A percentile compares a stretch with the other conserved stretches of the same genome.
Conservation (phyloP, 306 rosid genomes). For the Cucurbita argyrosperma region DNA sequence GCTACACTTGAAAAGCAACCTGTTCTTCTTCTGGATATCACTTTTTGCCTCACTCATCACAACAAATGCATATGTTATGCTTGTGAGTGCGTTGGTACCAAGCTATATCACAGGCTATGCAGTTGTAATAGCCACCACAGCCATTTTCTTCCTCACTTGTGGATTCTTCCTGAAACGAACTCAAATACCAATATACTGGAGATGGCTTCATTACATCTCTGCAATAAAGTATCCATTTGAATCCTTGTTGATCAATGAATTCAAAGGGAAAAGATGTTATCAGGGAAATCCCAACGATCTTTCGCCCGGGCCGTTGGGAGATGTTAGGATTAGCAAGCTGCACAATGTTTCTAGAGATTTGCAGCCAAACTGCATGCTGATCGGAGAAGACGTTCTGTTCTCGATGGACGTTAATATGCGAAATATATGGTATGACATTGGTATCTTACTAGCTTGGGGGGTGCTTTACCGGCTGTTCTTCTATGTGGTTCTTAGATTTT, state of each 20-base stretch:
- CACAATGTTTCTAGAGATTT: constrained; percentile 3
- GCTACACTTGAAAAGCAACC: constrained; percentile 33
- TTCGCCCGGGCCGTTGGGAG: constrained; percentile 58
- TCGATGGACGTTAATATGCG: constrained; percentile 40
- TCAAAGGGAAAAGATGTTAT: constrained; percentile 45
- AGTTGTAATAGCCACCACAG: constrained; percentile 78
- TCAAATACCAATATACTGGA: constrained; percentile 52
- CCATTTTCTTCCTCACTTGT: constrained; percentile 77
- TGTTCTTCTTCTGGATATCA: constrained; percentile 48
- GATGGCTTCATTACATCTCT: constrained; percentile 75
- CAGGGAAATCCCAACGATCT: constrained; percentile 34
- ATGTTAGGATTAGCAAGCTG: constrained; percentile 15
- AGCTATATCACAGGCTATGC: constrained; percentile 86
- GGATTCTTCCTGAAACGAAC: constrained; percentile 65
- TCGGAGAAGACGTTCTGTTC: constrained; percentile 53
- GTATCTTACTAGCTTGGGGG: constrained; percentile 78
- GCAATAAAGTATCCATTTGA: constrained; percentile 89
- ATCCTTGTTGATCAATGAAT: constrained; percentile 67
- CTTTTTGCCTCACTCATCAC: constrained; percentile 72
- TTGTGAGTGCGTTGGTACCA: constrained; percentile 86
- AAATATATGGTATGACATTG: constrained; percentile 39
- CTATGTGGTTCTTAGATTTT: constrained; percentile 78
- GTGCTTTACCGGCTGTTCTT: constrained; percentile 65
- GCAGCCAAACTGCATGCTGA: constrained; percentile 19
- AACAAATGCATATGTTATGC: constrained; percentile 81